phyloP scores from a whole-genome alignment of 2,329 filamentous ascomycete species.

The Sarocladium oryzae region DNA sequence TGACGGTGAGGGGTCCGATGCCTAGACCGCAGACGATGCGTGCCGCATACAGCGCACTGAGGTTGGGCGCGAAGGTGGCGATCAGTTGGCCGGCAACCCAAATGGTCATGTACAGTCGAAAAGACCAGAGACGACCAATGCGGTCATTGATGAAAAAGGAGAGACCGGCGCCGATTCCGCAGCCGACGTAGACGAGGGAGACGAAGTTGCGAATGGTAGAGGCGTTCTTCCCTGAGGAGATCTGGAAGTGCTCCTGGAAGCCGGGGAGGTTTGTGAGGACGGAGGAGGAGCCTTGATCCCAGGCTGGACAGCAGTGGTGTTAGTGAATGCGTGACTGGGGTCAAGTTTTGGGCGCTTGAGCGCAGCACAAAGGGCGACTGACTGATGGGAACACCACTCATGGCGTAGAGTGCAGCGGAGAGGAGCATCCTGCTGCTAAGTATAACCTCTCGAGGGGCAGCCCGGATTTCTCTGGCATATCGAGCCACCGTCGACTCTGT shows the following conservation, averaged over 20 bases:
- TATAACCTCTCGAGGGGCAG: conserved; percentile 16
- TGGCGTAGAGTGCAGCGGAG: conserved; percentile 15
- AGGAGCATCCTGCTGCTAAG: conserved; percentile 13
- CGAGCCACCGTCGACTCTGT: conserved; percentile 9
- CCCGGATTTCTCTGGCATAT: conserved; percentile 14
- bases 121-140: conserved; percentile 32
- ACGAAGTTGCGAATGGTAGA: conserved; percentile 27
- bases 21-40: conserved; percentile 31
- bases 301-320: conserved; percentile 10
- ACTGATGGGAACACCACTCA: conserved; percentile 14
- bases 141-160: conserved; percentile 32
- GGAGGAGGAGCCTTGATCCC: conserved; percentile 18
- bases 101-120: conserved; percentile 28
- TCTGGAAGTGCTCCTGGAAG: conserved; percentile 27
- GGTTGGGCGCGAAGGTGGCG: conserved; percentile 20
- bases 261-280: conserved; percentile 25
- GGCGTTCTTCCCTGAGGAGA: conserved; percentile 18
- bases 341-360: too few species aligned
- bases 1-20: conserved; percentile 31
- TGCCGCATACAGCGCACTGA: conserved; percentile 26
- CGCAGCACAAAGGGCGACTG: neutral
- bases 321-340: too few species aligned
- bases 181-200: conserved; percentile 26
- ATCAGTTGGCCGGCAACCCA: conserved; percentile 29
- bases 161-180: conserved; percentile 18